These are phyloP conservation scores for Oxyria digyna DNA, from an alignment of 148 eudicot genomes.

Conservation along the genomic window DNA sequence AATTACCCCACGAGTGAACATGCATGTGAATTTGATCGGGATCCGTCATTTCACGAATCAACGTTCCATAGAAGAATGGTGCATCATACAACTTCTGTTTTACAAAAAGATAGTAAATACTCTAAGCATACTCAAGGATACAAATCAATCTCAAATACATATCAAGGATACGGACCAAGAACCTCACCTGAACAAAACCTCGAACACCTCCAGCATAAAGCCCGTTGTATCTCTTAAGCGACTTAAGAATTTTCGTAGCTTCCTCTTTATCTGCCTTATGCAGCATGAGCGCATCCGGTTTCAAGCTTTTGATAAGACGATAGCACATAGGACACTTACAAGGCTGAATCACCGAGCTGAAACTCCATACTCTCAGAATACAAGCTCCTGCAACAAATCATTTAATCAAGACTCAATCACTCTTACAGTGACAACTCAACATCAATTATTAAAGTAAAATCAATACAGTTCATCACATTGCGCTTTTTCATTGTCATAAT, in stretches of 20 bases:
- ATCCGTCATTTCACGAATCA: conserved; percentile 31
- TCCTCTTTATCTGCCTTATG: no score
- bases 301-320: conserved; percentile 26
- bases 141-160: background rate
- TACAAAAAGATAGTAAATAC: conserved; percentile 3
- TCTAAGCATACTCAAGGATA: background rate
- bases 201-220: conserved; percentile 36
- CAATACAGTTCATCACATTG: background rate
- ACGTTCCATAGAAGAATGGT: conserved; percentile 27
- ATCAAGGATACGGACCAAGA: no score
- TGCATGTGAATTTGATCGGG: conserved; percentile 28
- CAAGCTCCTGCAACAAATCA: conserved; percentile 40
- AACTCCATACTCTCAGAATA: conserved; percentile 43
- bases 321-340: conserved; percentile 62
- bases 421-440: background rate
- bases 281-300: no score
- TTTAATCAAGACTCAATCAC: no score
- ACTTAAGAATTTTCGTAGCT: conserved; percentile 23
- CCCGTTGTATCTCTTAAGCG: conserved; percentile 35
- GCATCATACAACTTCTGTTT: conserved; percentile 28
- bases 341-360: conserved; percentile 24
- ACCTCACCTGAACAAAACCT: conserved; percentile 38
- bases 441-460: background rate
- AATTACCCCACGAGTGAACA: conserved; percentile 28
- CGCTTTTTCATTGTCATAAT: background rate